A percentile compares a stretch with the other conserved stretches of the same genome.
These are phyloP conservation scores for Pistacia vera DNA, from an alignment of 345 rosid species.

Conservation along the genomic window DNA sequence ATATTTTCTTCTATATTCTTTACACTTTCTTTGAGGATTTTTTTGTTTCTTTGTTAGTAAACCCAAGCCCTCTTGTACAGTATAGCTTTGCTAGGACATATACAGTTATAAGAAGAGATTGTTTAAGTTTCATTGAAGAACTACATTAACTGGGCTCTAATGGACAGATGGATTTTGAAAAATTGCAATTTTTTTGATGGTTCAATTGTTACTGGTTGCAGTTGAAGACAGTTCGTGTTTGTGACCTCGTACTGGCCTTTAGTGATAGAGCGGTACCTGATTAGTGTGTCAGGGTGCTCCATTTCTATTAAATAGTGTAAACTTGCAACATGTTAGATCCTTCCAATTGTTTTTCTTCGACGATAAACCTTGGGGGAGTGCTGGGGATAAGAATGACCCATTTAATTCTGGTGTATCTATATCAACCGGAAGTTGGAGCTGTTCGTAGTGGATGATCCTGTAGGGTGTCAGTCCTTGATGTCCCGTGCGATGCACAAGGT, in stretches of 20 bases:
- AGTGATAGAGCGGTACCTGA: conserved; percentile 78
- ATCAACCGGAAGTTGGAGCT: conserved; percentile 97
- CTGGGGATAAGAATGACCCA: conserved; percentile 69
- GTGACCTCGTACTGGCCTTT: conserved; percentile 99
- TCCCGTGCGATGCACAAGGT: conserved; percentile 99
- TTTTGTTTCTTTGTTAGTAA: not conserved
- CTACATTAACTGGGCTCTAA: not conserved
- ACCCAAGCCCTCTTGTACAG: not conserved
- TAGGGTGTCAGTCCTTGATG: conserved; percentile 88
- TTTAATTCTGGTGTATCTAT: conserved; percentile 82
- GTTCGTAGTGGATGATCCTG: conserved; percentile 98
- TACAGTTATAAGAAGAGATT: not conserved
- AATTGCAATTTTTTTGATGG: not conserved
- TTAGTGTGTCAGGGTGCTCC: conserved; percentile 27
- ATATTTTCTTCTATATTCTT: not conserved
- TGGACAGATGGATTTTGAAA: not conserved
- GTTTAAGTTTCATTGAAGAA: too few species aligned
- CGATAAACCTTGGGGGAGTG: conserved; percentile 91
- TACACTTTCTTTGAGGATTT: not conserved
- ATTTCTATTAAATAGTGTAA: conserved; percentile 21
- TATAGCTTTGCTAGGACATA: not conserved
- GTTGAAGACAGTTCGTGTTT: conserved; percentile 76
- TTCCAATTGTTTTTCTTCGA: conserved; percentile 7
- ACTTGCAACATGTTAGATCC: conserved; percentile 4
- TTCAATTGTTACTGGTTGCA: conserved; percentile 41